A percentile compares a stretch with the other conserved stretches of the same genome.
phyloP scores from a whole-genome alignment of 1,139 yeast genomes.

The Lodderomyces jiufengensis region DNA sequence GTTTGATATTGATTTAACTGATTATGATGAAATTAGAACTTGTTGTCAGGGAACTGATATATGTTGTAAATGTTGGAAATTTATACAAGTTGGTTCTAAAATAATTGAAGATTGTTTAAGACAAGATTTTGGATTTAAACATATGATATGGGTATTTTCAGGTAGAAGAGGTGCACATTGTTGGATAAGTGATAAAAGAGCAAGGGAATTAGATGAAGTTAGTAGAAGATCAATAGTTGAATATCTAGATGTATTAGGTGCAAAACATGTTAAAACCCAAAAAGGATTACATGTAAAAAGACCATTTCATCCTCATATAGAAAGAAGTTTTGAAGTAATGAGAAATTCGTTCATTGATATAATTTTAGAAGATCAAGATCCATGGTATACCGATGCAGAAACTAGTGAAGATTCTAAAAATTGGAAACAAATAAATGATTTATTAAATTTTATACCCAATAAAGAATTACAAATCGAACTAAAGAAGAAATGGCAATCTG shows the following conservation, averaged over 20 bases:
- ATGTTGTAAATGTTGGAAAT: conserved; percentile 91
- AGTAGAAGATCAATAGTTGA: conserved; percentile 77
- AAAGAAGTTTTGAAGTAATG: conserved; percentile 67
- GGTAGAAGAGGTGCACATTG: conserved; percentile 99
- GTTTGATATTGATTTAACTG: conserved; percentile 96
- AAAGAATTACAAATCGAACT: conserved; percentile 52
- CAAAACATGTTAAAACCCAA: conserved; percentile 26
- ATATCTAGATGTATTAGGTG: conserved; percentile 73
- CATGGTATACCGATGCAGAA: conserved; percentile 49
- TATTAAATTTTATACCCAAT: conserved; percentile 63
- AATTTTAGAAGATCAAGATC: conserved; percentile 79
- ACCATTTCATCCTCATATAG: conserved; percentile 87
- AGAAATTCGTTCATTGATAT: conserved; percentile 61
- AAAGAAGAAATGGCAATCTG: conserved; percentile 41
- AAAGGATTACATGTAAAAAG: conserved; percentile 49
- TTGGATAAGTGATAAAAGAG: conserved; percentile 89
- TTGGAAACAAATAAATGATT: conserved; percentile 47
- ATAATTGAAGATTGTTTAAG: conserved; percentile 68
- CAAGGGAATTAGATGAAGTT: conserved; percentile 68
- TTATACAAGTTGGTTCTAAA: conserved; percentile 81
- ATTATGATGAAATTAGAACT: conserved; percentile 89
- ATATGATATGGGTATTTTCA: conserved; percentile 91
- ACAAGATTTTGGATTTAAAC: conserved; percentile 87
- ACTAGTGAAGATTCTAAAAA: conserved; percentile 17
- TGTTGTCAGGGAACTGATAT: conserved; percentile 87